phyloP scores from a whole-genome alignment of 306 rosid species.

The Sophora flavescens region DNA sequence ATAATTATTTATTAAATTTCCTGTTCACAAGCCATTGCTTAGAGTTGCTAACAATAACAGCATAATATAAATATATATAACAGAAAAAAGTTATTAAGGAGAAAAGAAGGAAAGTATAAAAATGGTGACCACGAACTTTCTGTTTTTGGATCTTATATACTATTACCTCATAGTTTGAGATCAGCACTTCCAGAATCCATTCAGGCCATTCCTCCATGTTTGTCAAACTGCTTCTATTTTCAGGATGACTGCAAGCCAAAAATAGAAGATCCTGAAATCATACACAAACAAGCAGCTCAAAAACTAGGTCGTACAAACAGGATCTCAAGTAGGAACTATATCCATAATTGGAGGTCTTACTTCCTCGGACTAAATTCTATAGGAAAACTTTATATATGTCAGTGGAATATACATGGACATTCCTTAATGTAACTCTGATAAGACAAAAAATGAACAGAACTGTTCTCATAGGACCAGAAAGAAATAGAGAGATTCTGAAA shows the following conservation, averaged over 20 bases:
- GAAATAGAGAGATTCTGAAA: not conserved
- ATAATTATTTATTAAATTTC: constrained; percentile 1
- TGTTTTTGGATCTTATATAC: not conserved
- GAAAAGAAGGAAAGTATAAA: not conserved
- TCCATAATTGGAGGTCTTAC: constrained; percentile 29
- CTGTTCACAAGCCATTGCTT: not conserved
- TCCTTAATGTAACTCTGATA: constrained; percentile 9
- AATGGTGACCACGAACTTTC: not conserved
- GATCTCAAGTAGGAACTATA: constrained; percentile 36
- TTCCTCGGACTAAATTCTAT: constrained; percentile 28
- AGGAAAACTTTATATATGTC: constrained; percentile 4
- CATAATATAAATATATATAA: not conserved
- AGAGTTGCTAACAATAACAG: not conserved
- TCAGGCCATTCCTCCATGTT: constrained; percentile 99
- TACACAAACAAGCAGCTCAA: constrained; percentile 65
- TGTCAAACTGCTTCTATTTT: constrained; percentile 82
- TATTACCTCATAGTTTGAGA: constrained; percentile 86
- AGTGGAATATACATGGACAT: constrained; percentile 38
- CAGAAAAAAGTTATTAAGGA: not conserved
- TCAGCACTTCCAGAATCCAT: constrained; percentile 93
- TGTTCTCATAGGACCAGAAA: constrained; percentile 13
- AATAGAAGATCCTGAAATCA: constrained; percentile 99
- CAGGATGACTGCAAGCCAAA: constrained; percentile 99
- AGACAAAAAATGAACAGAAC: constrained; percentile 11
- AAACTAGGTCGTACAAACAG: constrained; percentile 48